Base-by-base conservation (phyloP, 2,329 filamentous ascomycete species). In the Ceratocystis harringtonii region DNA sequence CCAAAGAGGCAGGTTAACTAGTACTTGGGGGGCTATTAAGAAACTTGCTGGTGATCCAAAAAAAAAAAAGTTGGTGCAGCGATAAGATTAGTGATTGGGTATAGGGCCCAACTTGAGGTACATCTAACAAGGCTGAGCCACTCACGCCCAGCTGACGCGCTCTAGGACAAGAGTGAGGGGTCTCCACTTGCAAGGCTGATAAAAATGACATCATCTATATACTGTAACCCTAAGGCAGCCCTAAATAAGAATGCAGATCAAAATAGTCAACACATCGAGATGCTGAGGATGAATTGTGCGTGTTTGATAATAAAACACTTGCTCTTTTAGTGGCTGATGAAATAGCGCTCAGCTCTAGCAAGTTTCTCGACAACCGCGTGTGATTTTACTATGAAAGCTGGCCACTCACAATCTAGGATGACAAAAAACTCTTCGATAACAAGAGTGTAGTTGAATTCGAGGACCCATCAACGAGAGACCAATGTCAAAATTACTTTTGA, bases 31-130 rank as follows among this genome's bases (percentile, higher is more conserved):
- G 28, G 55, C 55, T 52, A 28, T 15, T 52, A 19, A 30, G 32
- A 7, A 8, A 17, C 12, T 36, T 15, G 55, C 5, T 58, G 25
- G 5, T 58, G 55, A 58, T 58, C 25, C 32, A 52, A 48, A 48
- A 22, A 44, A 44, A 55, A 55, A 58, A 58, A 36, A 58, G 52
- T 28, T 19, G 25, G 55, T 58, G 55, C 5, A 19, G 28, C 55
- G 55, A 58, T 58, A 58, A 58, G 55, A 58, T 58, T 58, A 58
- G 55, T 30, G 30, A 41, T 12, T 57, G 28, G 52, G n/a, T 48
- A 48, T 19, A 22, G 45, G 45, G 45, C 17, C 15, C 22, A 36
- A 12, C 17, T 17, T 36, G 8, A 30, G 30, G 28, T 58, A 36
- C 55, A 58, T 32, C 8, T 32, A 25, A 28, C 55, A 36, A 58